phyloP scores from a whole-genome alignment of 768 basidiomycete genomes.

The Suillus cothurnatus region DNA sequence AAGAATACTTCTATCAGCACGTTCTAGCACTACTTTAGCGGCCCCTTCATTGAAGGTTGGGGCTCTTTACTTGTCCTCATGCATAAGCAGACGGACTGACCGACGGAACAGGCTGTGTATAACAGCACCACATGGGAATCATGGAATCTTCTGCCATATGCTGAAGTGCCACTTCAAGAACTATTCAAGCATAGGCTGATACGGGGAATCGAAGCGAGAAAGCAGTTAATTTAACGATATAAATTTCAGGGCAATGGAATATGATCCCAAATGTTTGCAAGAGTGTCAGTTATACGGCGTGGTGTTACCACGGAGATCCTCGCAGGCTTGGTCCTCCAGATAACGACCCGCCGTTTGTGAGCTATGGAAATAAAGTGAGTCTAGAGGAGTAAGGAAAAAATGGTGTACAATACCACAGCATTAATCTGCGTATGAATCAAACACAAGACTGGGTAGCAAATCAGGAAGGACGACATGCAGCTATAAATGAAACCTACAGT shows the following conservation, averaged over 20 bases:
- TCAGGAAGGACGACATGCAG: background rate
- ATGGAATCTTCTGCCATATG: background rate
- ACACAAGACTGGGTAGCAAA: constrained; percentile 28
- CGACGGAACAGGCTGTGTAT: background rate
- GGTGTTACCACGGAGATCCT: constrained; percentile 35
- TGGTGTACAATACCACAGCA: constrained; percentile 24
- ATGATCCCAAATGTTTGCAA: too few species aligned
- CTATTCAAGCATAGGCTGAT: too few species aligned
- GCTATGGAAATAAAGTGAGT: constrained; percentile 20
- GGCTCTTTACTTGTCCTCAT: background rate
- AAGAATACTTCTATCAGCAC: background rate
- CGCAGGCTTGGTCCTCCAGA: constrained; percentile 27
- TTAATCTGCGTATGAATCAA: constrained; percentile 37
- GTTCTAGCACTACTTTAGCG: background rate
- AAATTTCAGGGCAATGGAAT: background rate
- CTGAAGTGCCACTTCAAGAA: background rate
- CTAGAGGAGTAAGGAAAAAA: background rate
- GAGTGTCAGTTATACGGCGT: background rate
- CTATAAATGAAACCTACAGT: constrained; percentile 58
- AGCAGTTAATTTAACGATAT: background rate
- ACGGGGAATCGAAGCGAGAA: background rate
- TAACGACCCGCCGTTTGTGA: constrained; percentile 33
- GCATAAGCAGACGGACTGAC: background rate
- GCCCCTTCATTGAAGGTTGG: background rate
- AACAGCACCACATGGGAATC: background rate